phyloP scores from a whole-genome alignment of 2,329 filamentous ascomycete species.

The Gyromitra esculenta region DNA sequence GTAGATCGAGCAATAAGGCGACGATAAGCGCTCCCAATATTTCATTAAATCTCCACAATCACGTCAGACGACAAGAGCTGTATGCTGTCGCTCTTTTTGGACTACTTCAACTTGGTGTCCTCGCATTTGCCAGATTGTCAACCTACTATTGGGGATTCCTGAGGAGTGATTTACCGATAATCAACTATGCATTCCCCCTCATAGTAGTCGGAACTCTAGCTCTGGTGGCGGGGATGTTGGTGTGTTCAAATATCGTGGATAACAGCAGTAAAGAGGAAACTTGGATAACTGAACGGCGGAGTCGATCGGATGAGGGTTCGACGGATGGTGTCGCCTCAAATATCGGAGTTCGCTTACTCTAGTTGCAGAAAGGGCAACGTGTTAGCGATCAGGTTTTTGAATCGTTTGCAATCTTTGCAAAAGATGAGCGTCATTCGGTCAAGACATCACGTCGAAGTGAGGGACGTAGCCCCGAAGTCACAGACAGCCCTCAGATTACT shows the following conservation, averaged over 20 bases:
- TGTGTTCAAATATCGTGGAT: slow-evolving; percentile 60
- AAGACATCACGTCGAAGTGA: slow-evolving; percentile 41
- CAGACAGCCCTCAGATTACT: background rate
- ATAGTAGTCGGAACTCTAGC: slow-evolving; percentile 57
- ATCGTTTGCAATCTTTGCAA: slow-evolving; percentile 57
- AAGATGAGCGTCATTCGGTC: background rate
- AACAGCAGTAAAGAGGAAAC: slow-evolving; percentile 55
- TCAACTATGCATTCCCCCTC: slow-evolving; percentile 57
- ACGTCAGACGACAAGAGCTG: slow-evolving; percentile 40
- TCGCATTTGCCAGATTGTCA: slow-evolving; percentile 53
- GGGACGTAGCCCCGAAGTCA: background rate
- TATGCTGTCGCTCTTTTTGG: slow-evolving; percentile 54
- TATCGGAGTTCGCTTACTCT: slow-evolving; percentile 53
- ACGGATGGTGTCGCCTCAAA: background rate
- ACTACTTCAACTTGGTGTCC: slow-evolving; percentile 55
- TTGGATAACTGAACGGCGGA: no score
- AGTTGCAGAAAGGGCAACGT: slow-evolving; percentile 58
- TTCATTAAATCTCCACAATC: slow-evolving; percentile 50
- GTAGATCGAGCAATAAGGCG: background rate
- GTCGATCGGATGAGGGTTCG: no score
- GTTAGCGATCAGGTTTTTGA: slow-evolving; percentile 59
- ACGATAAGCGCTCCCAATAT: slow-evolving; percentile 54
- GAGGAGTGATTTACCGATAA: slow-evolving; percentile 17
- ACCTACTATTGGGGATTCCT: slow-evolving; percentile 50
- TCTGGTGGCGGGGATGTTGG: slow-evolving; percentile 57